Evolutionary conservation across 139 green algal species (phyloP).

Genomic region (Coelastrella sp.): DNA sequence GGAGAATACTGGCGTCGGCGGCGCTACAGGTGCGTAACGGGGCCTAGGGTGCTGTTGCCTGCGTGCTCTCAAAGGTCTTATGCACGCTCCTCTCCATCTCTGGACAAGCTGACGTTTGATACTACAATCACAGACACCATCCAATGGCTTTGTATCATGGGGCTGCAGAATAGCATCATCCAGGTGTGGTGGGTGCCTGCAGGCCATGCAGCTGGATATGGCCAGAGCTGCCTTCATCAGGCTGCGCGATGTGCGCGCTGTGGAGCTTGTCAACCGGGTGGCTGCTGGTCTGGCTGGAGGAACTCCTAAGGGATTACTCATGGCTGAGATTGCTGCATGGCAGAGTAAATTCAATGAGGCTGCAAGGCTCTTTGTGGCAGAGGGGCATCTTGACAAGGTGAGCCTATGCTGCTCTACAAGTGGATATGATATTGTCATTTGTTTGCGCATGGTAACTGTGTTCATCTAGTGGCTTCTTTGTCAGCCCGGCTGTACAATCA

Average conservation of each 20-base stretch:
- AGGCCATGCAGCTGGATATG: constrained; percentile 73
- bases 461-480: too few species aligned
- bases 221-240: constrained; percentile 83
- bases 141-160: too few species aligned
- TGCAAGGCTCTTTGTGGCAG: constrained; percentile 67
- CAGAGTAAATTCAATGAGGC: constrained; percentile 81
- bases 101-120: too few species aligned
- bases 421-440: not conserved
- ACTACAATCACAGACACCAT: too few species aligned
- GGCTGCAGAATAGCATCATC: not conserved
- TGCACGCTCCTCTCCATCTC: too few species aligned
- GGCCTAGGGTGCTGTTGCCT: too few species aligned
- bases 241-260: constrained; percentile 75
- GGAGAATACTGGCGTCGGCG: constrained; percentile 74
- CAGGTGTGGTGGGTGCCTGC: not conserved
- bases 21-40: constrained; percentile 69
- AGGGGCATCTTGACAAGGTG: constrained; percentile 45
- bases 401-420: not conserved
- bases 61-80: not conserved
- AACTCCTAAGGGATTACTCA: constrained; percentile 60
- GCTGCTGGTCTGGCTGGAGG: constrained; percentile 51
- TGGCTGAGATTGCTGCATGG: constrained; percentile 80
- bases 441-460: too few species aligned
- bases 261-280: constrained; percentile 79
- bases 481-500: too few species aligned